Evolutionary conservation across 2,329 filamentous ascomycete species (phyloP), one percentile per base, ranked within the genome.

Genomic region (Clarireedia paspali): DNA sequence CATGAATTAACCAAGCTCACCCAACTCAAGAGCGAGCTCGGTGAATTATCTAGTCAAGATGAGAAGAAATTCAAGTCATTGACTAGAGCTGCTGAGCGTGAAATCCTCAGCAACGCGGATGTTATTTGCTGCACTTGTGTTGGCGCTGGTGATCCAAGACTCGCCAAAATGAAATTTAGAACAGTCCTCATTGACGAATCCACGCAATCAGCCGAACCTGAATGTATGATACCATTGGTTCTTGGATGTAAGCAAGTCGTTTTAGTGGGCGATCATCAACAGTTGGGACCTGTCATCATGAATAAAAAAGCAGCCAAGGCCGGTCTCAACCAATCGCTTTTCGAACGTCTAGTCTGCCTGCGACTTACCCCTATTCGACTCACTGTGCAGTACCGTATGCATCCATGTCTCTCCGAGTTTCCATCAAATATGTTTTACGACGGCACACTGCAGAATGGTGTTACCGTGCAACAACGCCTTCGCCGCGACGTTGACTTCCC

Each of bases 381-480:
- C 54, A 95, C 96, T 65, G 91, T 96, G 39, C 94, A 99, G 71
- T 99, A 99, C 71, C 92, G 94, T 69, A 99, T 99, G 94, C 94
- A 99, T 68, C 94, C 94, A 26, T 96, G 92, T 68, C 79, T 99
- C 44, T 97, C 94, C 1, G 88, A 95, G 67, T 99, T 99, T 67
- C 94, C 94, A 0, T 97, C 92, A 57, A 97, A 97, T 75, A 97
- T 99, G 94, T 99, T 99, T 72, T 99, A 99, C 72, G 94, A 97
- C 66, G 94, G 94, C 20, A 94, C 90, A 55, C 79, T 99, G 55
- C 94, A 99, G 72, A 99, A 99, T 65, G 94, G 94, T 68, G 89
- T 99, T 47, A 95, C 91, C 0, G 88, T 88, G 70, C 85, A 89
- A 63, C 87, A 95, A 68, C 87, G 94, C 59, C 80, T 97, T 61